Base-by-base conservation (phyloP, 1,284 basidiomycete species). In the Cutaneotrichosporon sp. region DNA sequence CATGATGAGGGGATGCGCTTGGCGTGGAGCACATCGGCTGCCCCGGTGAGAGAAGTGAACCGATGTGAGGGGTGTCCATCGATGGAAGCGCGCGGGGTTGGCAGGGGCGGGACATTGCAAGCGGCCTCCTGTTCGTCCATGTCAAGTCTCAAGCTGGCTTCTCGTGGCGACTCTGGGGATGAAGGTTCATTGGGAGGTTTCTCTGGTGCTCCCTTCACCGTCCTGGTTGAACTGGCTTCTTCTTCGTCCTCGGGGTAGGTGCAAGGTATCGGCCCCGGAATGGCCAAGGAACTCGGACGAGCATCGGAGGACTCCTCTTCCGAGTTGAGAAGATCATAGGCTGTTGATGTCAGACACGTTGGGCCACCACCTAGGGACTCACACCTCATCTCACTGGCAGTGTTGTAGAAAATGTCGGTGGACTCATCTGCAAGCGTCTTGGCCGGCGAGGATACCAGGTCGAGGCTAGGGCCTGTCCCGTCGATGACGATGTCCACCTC, bases 1-100 rank as follows among this genome's bases (percentile, higher is more conserved):
- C 47, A 50, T 11, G 47, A 50, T 13, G 47, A 50, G 9, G 47
- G 47, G 18, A 50, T 27, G 16, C 47, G 47, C 25, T 31, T 50
- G 13, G 27, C 25, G 18, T 29, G 18, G 27, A 31, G 47, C 5
- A 50, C 47, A 6, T 50, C 14, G 18, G 47, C 47, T 27, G 47
- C 27, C 10, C 47, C 9, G n/a, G 13, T 7, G 14, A 29, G 6
- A 5, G 29, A 4, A 14, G 6, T 16, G 34, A 50, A 50, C 29
- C 49, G 49, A 33, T 50, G 49, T 1, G 49, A 31, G 11, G 45
- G 13, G 22, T 47, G 22, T 13, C 45, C 10, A 11, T 25, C 25
- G 24, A 33, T 2, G n/a, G 49, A 33, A 27, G 18, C 2, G 4
- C 22, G 45, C 10, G 20, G 22, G 9, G 45, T 42, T 18, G 38